Base-by-base conservation (phyloP, 371 early-diverging fungal genomes). In the Mortierella sp. region DNA sequence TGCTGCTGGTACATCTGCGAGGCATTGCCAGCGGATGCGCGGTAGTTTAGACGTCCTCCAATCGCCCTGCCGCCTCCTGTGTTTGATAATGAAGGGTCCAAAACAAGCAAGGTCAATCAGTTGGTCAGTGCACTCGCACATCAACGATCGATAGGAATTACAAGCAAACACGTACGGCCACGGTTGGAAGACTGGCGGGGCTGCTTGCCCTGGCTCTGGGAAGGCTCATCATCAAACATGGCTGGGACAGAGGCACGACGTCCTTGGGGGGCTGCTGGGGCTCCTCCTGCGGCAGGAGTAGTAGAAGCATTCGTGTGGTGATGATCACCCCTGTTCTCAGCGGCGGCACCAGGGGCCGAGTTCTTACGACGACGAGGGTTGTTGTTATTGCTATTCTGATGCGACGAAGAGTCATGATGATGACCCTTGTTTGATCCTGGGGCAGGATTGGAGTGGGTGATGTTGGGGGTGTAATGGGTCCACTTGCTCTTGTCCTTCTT, bases 401-500 rank as follows among this genome's bases (percentile, higher is more conserved):
- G 59, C 28, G 59, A 28, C n/a, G 28, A 31, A 28, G 61, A 34
- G 21, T 77, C 51, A 26, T 81, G 78, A 50, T 78, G 76, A n/a
- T n/a, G n/a, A n/a, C 26, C 40, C 59, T 79, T 82, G 46, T n/a
- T n/a, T n/a, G 64, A 37, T 67, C 83, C 78, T 28, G 90, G 86
- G n/a, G 88, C 73, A n/a, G 92, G 86, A 44, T 89, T 87, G 4
- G 89, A 77, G 73, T 93, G 93, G n/a, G 90, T 91, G 71, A 93
- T 91, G 53, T 90, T 91, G 74, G 93, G 92, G 51, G 93, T 92
- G 71, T 87, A 89, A n/a, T 91, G 90, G 46, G 90, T 91, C 89
- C 93, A 91, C 86, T 90, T 91, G 61, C 91, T 91, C 82, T 91
- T 93, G 74, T 88, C 90, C 88, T 89, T 89, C 40, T 85, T 88